Conservation (phyloP, 768 basidiomycete genomes). For the Plicaturopsis crispa region DNA sequence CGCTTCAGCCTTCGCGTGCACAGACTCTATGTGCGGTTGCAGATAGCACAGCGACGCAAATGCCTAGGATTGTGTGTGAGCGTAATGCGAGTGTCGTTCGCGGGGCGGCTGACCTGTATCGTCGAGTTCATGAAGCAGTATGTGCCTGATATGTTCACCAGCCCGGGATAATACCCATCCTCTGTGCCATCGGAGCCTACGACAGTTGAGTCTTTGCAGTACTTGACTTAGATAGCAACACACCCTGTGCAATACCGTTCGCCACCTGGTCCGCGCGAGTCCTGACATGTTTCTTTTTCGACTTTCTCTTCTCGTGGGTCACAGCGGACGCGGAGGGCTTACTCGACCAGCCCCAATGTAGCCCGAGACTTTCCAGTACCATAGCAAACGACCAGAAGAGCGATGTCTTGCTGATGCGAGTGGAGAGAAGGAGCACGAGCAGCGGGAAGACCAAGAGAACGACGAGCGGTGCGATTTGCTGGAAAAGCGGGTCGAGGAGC, state of each 20-base stretch:
- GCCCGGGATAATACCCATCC: slow-evolving; percentile 70
- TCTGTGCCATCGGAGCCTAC: not conserved
- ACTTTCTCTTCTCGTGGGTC: not conserved
- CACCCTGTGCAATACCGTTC: slow-evolving; percentile 2
- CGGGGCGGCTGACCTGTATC: slow-evolving; percentile 52
- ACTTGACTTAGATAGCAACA: not conserved
- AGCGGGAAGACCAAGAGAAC: slow-evolving; percentile 40
- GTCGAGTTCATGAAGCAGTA: slow-evolving; percentile 99
- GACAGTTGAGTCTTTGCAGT: not conserved
- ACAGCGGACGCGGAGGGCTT: not conserved
- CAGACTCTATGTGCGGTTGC: slow-evolving; percentile 68
- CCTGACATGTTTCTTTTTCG: not conserved
- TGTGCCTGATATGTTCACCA: slow-evolving; percentile 93
- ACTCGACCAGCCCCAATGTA: slow-evolving; percentile 61
- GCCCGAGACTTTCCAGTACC: slow-evolving; percentile 54
- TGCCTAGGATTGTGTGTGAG: slow-evolving; percentile 43
- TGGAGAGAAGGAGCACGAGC: slow-evolving; percentile 20
- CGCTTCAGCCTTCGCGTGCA: slow-evolving; percentile 69
- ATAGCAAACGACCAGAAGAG: slow-evolving; percentile 27
- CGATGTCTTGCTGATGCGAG: slow-evolving; percentile 17
- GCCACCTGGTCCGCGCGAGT: not conserved
- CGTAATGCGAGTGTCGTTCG: not conserved
- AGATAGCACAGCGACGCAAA: slow-evolving; percentile 82
- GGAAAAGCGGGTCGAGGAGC: slow-evolving; percentile 20
- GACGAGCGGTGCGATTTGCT: slow-evolving; percentile 52